phyloP scores from a whole-genome alignment of 345 rosid species.

The Rhizophora mangle region DNA sequence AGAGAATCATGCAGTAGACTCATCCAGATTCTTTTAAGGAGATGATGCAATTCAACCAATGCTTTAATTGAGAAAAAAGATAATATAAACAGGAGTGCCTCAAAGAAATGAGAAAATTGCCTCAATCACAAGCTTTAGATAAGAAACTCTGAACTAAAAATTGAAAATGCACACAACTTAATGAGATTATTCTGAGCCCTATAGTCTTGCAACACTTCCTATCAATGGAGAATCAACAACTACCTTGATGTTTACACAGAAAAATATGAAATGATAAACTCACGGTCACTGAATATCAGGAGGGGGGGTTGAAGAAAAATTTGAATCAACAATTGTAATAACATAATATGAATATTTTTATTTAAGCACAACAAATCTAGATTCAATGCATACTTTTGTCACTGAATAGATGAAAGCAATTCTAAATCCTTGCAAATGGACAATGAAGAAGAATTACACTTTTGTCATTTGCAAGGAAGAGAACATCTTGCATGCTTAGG shows the following conservation, averaged over 20 bases:
- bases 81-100: neutral
- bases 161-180: neutral
- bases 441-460: conserved; percentile 47
- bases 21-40: conserved; percentile 8
- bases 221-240: no score
- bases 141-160: neutral
- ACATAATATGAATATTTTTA: neutral
- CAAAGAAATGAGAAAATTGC: neutral
- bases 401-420: neutral
- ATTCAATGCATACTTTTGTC: neutral
- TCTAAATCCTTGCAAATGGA: neutral
- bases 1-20: neutral
- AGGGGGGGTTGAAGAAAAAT: neutral
- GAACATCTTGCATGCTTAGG: conserved; percentile 83
- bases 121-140: neutral
- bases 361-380: neutral
- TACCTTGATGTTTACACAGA: neutral
- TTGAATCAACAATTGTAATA: neutral
- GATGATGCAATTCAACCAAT: neutral
- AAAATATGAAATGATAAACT: neutral
- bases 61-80: conserved; percentile 2
- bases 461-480: conserved; percentile 86
- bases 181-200: neutral
- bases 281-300: neutral
- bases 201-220: neutral